Evolutionary conservation across 805 yeast species (phyloP).

Genomic region (Starmera pachycereana): DNA sequence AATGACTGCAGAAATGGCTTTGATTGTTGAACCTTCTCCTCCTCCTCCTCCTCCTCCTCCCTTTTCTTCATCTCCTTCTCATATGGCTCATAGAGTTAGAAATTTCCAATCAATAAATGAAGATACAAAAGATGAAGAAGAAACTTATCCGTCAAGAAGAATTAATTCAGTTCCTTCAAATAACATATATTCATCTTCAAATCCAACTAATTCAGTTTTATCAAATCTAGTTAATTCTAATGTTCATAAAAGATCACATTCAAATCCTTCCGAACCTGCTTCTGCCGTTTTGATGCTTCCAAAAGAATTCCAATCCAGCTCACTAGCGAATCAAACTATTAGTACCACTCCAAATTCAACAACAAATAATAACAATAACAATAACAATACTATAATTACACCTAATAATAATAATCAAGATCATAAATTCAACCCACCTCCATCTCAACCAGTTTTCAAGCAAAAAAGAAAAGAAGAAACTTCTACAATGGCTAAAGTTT

Average conservation of each 20-base stretch:
- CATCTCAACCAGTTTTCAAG: no score
- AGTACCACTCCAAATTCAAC: background rate
- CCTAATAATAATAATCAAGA: background rate
- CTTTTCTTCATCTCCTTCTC: no score
- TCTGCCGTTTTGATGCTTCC: constrained; percentile 18
- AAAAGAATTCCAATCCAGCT: background rate
- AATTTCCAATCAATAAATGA: constrained; percentile 13
- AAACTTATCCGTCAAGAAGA: constrained; percentile 4
- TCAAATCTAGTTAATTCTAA: constrained; percentile 1
- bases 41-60: no score
- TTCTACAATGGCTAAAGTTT: constrained; percentile 41
- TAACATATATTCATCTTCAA: background rate
- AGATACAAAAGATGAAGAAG: constrained; percentile 14
- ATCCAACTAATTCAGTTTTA: constrained; percentile 2
- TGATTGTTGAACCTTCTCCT: constrained; percentile 48
- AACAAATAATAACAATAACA: background rate
- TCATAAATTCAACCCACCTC: background rate
- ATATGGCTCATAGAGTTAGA: constrained; percentile 3
- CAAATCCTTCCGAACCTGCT: constrained; percentile 17
- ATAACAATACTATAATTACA: no score
- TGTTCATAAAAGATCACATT: constrained; percentile 13
- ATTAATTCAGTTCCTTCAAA: constrained; percentile 11
- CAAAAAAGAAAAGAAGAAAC: constrained; percentile 8
- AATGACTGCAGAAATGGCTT: constrained; percentile 56
- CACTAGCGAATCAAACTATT: background rate